These are phyloP conservation scores for Stereocaulon alpinum DNA, from an alignment of 495 filamentous ascomycete species.

Conservation along the genomic window DNA sequence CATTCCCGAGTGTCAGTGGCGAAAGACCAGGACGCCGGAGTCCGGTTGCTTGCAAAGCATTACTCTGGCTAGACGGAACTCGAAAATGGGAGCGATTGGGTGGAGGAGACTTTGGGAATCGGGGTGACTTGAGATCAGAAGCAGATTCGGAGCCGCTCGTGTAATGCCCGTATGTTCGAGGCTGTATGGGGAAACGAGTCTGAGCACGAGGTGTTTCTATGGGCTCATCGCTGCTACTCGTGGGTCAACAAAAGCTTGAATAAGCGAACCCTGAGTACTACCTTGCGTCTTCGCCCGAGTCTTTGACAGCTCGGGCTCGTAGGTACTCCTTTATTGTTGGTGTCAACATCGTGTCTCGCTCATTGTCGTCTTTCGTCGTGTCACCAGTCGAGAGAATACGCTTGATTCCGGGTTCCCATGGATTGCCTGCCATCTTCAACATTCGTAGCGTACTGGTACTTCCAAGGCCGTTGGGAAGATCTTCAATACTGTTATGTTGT, in stretches of 20 bases:
- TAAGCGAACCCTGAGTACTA: conserved; percentile 32
- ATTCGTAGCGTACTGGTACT: conserved; percentile 83
- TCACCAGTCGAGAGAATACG: conserved; percentile 36
- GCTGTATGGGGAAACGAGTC: conserved; percentile 75
- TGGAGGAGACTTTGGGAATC: conserved; percentile 55
- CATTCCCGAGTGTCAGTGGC: conserved; percentile 60
- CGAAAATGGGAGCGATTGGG: conserved; percentile 70
- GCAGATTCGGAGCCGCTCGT: conserved; percentile 36
- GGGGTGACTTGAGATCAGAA: conserved; percentile 51
- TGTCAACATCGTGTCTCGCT: conserved; percentile 59
- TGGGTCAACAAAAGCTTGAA: conserved; percentile 1
- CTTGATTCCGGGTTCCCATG: conserved; percentile 45
- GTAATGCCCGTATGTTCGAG: conserved; percentile 36
- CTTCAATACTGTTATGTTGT: conserved; percentile 74
- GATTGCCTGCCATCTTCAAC: conserved; percentile 80
- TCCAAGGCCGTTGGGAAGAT: conserved; percentile 70
- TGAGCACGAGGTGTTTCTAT: conserved; percentile 67
- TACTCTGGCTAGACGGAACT: conserved; percentile 61
- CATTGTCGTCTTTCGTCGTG: conserved; percentile 38
- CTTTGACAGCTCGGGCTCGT: conserved; percentile 51
- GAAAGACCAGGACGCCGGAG: conserved; percentile 57
- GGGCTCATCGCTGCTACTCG: conserved; percentile 36
- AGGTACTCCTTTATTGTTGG: conserved; percentile 68
- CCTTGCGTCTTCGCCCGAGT: conserved; percentile 56
- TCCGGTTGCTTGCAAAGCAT: conserved; percentile 43